These are phyloP conservation scores for Microbotryomycetes sp. DNA, from an alignment of 1,284 basidiomycete species.

Conservation along the genomic window DNA sequence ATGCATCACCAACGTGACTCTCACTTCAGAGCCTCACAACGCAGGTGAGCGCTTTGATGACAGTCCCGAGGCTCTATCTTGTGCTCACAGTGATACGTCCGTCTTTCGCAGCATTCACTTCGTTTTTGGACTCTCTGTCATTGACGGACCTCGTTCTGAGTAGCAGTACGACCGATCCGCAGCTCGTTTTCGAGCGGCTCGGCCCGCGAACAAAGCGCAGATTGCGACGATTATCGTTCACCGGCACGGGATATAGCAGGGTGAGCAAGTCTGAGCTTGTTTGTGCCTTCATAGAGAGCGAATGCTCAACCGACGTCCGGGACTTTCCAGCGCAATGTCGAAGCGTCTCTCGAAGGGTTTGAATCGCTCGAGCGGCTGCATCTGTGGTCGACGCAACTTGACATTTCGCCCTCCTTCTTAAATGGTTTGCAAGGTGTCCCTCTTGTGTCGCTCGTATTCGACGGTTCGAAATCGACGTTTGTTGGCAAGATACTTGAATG, in stretches of 20 bases:
- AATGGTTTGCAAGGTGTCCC: neutral
- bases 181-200: neutral
- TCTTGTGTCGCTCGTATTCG: slow-evolving; percentile 2
- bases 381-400: neutral
- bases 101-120: neutral
- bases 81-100: neutral
- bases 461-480: neutral
- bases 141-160: slow-evolving; percentile 2
- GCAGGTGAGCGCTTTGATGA: neutral
- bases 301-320: too few relatives aligned
- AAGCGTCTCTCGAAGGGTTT: neutral
- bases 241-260: neutral
- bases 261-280: neutral
- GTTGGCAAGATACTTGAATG: neutral
- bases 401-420: slow-evolving; percentile 4
- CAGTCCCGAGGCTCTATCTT: neutral
- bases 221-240: neutral
- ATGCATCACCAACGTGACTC: neutral
- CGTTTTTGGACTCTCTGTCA: neutral
- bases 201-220: neutral
- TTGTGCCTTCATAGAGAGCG: too few relatives aligned
- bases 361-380: slow-evolving; percentile 1
- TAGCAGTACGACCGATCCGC: slow-evolving; percentile 3
- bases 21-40: slow-evolving; percentile 6
- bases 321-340: neutral